phyloP scores from a whole-genome alignment of 2,329 filamentous ascomycete species.

The Gremmenia infestans region DNA sequence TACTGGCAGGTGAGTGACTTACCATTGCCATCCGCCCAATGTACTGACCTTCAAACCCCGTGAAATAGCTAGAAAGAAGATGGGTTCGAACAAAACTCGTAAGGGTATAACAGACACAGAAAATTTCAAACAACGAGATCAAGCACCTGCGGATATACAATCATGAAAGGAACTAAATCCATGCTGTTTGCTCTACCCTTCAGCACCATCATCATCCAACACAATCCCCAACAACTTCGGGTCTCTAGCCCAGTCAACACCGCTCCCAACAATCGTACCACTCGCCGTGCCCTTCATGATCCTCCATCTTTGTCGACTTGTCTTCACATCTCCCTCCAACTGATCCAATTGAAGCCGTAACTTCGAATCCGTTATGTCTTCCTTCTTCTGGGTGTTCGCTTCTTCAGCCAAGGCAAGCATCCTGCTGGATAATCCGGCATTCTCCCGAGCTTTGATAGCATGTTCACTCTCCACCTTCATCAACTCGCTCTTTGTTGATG shows the following conservation, averaged over 20 bases:
- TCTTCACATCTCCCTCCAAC: conserved; percentile 55
- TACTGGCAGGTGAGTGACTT: too few relatives aligned
- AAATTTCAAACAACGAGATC: too few relatives aligned
- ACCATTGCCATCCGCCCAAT: too few relatives aligned
- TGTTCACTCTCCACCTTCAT: conserved; percentile 54
- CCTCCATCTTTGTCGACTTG: conserved; percentile 62
- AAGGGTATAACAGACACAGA: too few relatives aligned
- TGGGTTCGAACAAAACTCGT: too few relatives aligned
- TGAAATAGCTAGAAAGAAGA: too few relatives aligned
- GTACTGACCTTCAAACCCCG: too few relatives aligned
- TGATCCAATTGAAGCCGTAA: conserved; percentile 51
- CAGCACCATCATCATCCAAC: conserved; percentile 56
- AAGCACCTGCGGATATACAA: too few relatives aligned
- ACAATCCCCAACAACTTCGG: conserved; percentile 64
- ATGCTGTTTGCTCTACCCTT: conserved; percentile 17
- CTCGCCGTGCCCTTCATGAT: conserved; percentile 75
- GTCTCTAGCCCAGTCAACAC: conserved; percentile 74
- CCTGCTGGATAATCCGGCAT: conserved; percentile 56
- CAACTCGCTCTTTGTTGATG: conserved; percentile 47
- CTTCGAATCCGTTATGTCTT: conserved; percentile 48
- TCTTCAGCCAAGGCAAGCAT: conserved; percentile 60
- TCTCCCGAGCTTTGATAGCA: conserved; percentile 51
- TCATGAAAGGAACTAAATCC: background rate
- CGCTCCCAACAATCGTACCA: conserved; percentile 74
- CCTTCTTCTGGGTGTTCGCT: conserved; percentile 46